Evolutionary conservation across 108 stramenopile species (phyloP).

Genomic region (Aurantiochytrium sp.): DNA sequence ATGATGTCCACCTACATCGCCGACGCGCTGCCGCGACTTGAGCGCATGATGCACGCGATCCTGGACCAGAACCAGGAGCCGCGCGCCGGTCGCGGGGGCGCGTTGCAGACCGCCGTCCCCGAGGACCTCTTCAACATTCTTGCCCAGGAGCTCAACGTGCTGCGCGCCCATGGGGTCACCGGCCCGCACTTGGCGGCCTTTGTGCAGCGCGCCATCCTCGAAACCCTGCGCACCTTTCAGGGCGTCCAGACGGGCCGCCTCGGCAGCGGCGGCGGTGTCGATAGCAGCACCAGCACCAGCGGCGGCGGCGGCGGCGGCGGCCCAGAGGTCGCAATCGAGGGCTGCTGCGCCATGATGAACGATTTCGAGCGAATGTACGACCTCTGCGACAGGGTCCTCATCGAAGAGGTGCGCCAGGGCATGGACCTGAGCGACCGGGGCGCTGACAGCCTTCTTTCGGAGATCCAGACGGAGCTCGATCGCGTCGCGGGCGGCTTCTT

Average conservation of each 20-base stretch:
- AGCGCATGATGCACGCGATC: neutral
- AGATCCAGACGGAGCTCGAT: neutral
- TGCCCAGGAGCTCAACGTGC: neutral
- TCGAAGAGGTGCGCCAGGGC: neutral
- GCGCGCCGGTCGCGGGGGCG: neutral
- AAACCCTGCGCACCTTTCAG: neutral
- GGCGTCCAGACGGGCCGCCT: neutral
- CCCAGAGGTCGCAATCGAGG: neutral
- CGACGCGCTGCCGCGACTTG: neutral
- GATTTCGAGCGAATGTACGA: conserved; percentile 18
- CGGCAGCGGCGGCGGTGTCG: no score
- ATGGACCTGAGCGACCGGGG: neutral
- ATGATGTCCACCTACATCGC: conserved; percentile 18
- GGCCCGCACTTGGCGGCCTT: conserved; percentile 6
- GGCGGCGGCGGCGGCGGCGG: no score
- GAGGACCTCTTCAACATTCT: conserved; percentile 15
- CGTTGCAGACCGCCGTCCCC: neutral
- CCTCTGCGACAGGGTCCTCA: neutral
- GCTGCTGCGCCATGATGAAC: conserved; percentile 21
- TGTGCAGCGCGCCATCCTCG: neutral
- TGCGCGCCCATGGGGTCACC: neutral
- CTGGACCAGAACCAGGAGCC: neutral
- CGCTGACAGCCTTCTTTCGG: neutral
- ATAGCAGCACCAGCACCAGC: no score
- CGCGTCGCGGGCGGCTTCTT: neutral